These are phyloP conservation scores for Uromyces viciae-fabae DNA, from an alignment of 1,284 basidiomycete genomes.

Conservation along the genomic window DNA sequence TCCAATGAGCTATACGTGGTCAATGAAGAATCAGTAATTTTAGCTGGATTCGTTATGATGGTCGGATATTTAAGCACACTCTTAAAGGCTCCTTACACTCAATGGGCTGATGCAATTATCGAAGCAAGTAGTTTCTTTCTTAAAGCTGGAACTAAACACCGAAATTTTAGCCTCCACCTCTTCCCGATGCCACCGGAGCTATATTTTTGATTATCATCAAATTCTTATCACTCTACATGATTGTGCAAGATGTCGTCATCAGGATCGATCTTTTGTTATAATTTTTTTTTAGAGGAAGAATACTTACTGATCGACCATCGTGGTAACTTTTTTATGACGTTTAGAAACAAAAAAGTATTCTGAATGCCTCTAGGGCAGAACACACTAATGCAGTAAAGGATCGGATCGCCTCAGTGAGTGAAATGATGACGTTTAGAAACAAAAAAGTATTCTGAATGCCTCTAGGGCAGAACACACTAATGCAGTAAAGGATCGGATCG, in stretches of 20 bases:
- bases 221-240: too few relatives aligned
- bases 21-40: slow-evolving; percentile 56
- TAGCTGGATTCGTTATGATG: slow-evolving; percentile 82
- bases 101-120: slow-evolving; percentile 87
- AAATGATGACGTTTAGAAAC: slow-evolving; percentile 70
- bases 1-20: slow-evolving; percentile 56
- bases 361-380: slow-evolving; percentile 75
- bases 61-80: slow-evolving; percentile 72
- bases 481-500: slow-evolving; percentile 87
- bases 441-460: slow-evolving; percentile 74
- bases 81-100: slow-evolving; percentile 77
- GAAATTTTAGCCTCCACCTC: not conserved
- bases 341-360: slow-evolving; percentile 70
- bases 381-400: slow-evolving; percentile 91
- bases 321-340: too few relatives aligned
- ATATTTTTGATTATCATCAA: too few relatives aligned
- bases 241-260: too few relatives aligned
- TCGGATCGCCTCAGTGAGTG: slow-evolving; percentile 81
- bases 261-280: too few relatives aligned
- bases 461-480: slow-evolving; percentile 86
- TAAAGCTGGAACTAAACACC: not conserved
- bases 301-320: too few relatives aligned
- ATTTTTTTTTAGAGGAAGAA: too few relatives aligned
- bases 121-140: slow-evolving; percentile 56
- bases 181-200: too few relatives aligned